Percentiles rank a stretch among this genome's conserved stretches.
phyloP scores from a whole-genome alignment of 495 filamentous ascomycete species.

The Cercophora newfieldiana region DNA sequence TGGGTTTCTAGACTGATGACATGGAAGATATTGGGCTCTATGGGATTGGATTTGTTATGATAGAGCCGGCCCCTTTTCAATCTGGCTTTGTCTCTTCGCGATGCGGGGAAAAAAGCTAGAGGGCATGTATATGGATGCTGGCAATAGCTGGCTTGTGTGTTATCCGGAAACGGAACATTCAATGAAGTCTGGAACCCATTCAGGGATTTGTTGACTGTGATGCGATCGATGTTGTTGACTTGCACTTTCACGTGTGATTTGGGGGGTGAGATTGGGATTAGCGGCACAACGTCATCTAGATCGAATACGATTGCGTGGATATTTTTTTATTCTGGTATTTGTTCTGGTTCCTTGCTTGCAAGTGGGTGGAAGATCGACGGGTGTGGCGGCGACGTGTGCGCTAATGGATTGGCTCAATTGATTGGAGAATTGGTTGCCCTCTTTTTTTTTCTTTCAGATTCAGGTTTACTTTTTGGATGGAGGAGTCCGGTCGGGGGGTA shows the following conservation, averaged over 20 bases:
- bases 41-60: constrained; percentile 6
- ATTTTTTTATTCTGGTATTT: background rate
- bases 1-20: constrained; percentile 2
- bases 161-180: background rate
- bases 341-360: no score
- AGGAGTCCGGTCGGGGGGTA: background rate
- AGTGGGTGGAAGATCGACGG: background rate
- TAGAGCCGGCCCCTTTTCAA: background rate
- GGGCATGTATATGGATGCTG: constrained; percentile 7
- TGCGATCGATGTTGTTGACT: constrained; percentile 2
- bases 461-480: background rate
- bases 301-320: background rate
- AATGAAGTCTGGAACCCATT: background rate
- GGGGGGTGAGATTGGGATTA: background rate
- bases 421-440: background rate
- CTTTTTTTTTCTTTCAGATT: background rate
- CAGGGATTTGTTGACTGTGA: background rate
- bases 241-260: background rate
- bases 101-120: background rate
- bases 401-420: background rate
- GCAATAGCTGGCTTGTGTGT: background rate
- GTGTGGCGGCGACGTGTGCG: background rate
- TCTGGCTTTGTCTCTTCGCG: background rate
- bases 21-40: background rate
- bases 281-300: background rate